Percentiles rank a stretch among this genome's conserved stretches.
Conservation (phyloP, 495 filamentous ascomycete genomes). For the Penicillium arizonense region DNA sequence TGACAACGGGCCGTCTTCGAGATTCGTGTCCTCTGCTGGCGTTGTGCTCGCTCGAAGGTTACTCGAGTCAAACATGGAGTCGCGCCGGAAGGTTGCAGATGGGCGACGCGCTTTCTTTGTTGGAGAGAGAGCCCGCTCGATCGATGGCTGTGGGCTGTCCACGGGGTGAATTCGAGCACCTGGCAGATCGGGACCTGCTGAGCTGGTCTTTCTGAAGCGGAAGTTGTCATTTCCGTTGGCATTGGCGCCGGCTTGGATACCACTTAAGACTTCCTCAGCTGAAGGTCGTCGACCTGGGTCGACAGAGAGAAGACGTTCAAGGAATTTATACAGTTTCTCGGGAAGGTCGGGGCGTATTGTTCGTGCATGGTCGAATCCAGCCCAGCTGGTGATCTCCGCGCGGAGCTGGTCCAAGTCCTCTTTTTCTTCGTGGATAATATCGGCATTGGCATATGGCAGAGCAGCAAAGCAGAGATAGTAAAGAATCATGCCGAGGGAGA, state of each 20-base stretch:
- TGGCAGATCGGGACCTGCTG: constrained; percentile 48
- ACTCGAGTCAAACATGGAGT: constrained; percentile 31
- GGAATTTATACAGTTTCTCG: constrained; percentile 77
- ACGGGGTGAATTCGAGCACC: constrained; percentile 57
- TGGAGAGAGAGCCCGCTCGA: constrained; percentile 32
- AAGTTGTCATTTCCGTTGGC: constrained; percentile 56
- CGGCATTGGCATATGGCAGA: constrained; percentile 81
- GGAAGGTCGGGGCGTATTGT: constrained; percentile 78
- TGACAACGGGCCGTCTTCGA: constrained; percentile 21
- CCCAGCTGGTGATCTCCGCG: constrained; percentile 83
- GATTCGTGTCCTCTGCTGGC: constrained; percentile 11
- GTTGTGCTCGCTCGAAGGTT: constrained; percentile 18
- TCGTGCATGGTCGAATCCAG: constrained; percentile 76
- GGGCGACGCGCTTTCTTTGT: constrained; percentile 26
- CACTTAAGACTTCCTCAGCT: constrained; percentile 82
- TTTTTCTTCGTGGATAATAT: constrained; percentile 78
- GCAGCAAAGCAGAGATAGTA: constrained; percentile 96
- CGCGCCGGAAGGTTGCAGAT: constrained; percentile 26
- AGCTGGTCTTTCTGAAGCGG: constrained; percentile 44
- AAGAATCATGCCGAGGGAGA: constrained; percentile 95
- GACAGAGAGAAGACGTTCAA: constrained; percentile 76
- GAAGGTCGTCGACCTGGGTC: constrained; percentile 75
- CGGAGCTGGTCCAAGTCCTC: constrained; percentile 90
- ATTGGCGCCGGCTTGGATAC: constrained; percentile 69
- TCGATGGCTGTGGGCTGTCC: constrained; percentile 40